phyloP scores from a whole-genome alignment of 2,329 filamentous ascomycete species.

The Colletotrichum sp. region DNA sequence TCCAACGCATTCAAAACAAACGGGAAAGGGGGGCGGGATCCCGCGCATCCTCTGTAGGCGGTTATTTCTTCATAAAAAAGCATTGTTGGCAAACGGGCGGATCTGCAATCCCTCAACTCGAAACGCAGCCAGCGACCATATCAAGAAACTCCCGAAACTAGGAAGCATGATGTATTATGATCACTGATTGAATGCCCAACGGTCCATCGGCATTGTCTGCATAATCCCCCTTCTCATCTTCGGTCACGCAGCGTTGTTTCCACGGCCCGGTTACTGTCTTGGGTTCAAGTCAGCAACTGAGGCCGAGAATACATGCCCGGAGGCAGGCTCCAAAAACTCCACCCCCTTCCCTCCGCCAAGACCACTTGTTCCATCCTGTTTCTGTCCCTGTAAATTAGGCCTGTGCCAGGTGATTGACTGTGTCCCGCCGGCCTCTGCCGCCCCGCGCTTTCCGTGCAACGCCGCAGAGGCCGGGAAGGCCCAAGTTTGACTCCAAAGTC shows the following conservation, averaged over 20 bases:
- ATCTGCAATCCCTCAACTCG: slow-evolving; percentile 11
- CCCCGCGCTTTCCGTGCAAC: not conserved
- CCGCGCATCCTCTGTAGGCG: not conserved
- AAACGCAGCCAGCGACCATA: slow-evolving; percentile 3
- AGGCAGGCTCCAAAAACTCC: not conserved
- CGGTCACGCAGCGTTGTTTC: not conserved
- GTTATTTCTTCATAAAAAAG: not conserved
- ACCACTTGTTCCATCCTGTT: not conserved
- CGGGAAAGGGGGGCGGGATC: not conserved
- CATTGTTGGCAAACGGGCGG: not conserved
- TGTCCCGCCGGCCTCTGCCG: not conserved
- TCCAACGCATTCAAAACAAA: slow-evolving; percentile 1
- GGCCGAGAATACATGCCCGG: not conserved
- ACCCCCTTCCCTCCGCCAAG: not conserved
- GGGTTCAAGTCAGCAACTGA: not conserved
- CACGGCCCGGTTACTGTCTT: not conserved
- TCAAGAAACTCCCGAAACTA: slow-evolving; percentile 6
- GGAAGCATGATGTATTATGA: not conserved
- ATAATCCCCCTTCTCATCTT: not conserved
- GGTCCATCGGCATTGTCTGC: not conserved
- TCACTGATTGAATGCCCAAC: not conserved
- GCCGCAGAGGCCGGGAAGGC: not conserved
- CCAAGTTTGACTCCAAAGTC: not conserved
- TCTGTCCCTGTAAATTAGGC: not conserved
- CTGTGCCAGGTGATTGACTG: not conserved